Percentiles rank a stretch among this genome's conserved stretches.
These are phyloP conservation scores for Phytopythium delawarense DNA, from an alignment of 352 stramenopile genomes.

Conservation along the genomic window DNA sequence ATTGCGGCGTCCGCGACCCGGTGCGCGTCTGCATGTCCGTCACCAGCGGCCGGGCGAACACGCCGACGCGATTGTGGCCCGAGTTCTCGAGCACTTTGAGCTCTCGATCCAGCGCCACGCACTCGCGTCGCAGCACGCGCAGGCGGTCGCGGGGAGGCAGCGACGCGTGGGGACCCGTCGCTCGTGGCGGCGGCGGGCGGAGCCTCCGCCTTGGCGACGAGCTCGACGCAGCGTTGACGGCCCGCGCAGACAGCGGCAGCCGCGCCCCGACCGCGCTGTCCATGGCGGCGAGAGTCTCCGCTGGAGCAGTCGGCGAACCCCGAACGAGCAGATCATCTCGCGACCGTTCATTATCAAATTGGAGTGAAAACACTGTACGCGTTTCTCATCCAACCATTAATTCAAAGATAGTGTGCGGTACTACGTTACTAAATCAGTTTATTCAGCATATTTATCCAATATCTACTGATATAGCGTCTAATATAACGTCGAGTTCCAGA, in stretches of 20 bases:
- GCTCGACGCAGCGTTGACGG: too few species aligned
- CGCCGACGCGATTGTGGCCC: conserved; percentile 43
- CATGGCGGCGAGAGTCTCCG: neutral
- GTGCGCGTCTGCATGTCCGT: conserved; percentile 14
- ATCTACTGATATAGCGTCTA: neutral
- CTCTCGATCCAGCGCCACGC: conserved; percentile 32
- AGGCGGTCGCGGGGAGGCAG: conserved; percentile 2
- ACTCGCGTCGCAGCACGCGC: conserved; percentile 13
- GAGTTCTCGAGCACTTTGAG: conserved; percentile 66
- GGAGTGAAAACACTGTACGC: neutral
- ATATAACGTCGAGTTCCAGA: neutral
- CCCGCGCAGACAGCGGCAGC: conserved; percentile 1
- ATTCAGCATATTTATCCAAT: neutral
- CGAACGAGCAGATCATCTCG: too few species aligned
- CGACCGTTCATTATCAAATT: conserved; percentile 4
- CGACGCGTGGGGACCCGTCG: neutral
- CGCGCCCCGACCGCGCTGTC: neutral
- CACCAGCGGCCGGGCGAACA: conserved; percentile 51
- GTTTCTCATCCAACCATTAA: neutral
- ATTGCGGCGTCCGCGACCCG: neutral
- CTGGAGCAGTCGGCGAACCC: too few species aligned
- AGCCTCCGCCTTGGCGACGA: neutral
- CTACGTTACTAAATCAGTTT: neutral
- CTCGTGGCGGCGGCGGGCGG: neutral
- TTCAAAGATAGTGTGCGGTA: neutral